These are phyloP conservation scores for Phaffia tasmanica DNA, from an alignment of 768 basidiomycete species.

Conservation along the genomic window DNA sequence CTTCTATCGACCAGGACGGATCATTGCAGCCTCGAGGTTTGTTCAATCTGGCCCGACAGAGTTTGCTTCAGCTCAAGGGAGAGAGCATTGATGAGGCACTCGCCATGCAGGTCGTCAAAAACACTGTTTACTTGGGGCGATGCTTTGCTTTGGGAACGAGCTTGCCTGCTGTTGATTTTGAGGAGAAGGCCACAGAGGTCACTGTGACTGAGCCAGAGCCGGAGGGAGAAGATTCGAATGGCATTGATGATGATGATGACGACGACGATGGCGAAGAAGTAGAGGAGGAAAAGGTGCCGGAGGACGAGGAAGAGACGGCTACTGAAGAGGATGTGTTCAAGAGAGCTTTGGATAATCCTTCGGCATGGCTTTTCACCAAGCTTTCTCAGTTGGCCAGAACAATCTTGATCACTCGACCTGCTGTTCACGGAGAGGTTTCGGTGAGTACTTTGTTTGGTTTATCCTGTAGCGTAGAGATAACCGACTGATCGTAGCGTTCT, in stretches of 20 bases:
- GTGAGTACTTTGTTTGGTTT: not conserved
- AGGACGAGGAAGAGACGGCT: slow-evolving; percentile 35
- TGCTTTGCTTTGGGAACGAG: slow-evolving; percentile 48
- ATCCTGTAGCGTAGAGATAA: not conserved
- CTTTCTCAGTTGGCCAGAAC: slow-evolving; percentile 76
- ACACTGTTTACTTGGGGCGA: slow-evolving; percentile 83
- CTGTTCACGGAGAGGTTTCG: slow-evolving; percentile 19
- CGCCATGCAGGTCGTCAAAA: slow-evolving; percentile 80
- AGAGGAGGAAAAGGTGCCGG: slow-evolving; percentile 23
- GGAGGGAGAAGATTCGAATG: slow-evolving; percentile 29
- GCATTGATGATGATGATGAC: slow-evolving; percentile 29
- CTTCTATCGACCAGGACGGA: slow-evolving; percentile 5
- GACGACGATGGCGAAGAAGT: slow-evolving; percentile 33
- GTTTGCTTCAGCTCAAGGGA: slow-evolving; percentile 69
- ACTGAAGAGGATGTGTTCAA: slow-evolving; percentile 29
- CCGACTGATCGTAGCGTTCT: not conserved
- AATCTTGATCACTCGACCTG: slow-evolving; percentile 22
- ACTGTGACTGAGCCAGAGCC: slow-evolving; percentile 25
- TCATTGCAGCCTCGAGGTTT: slow-evolving; percentile 36
- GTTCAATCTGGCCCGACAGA: slow-evolving; percentile 59
- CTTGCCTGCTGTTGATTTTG: slow-evolving; percentile 1
- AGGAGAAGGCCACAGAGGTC: slow-evolving; percentile 33
- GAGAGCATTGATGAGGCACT: slow-evolving; percentile 59
- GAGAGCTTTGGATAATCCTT: slow-evolving; percentile 42
- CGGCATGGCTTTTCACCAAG: slow-evolving; percentile 90